A percentile compares a stretch with the other conserved stretches of the same genome.
Conservation (phyloP, 2,329 filamentous ascomycete species). For the Talaromyces sp. region DNA sequence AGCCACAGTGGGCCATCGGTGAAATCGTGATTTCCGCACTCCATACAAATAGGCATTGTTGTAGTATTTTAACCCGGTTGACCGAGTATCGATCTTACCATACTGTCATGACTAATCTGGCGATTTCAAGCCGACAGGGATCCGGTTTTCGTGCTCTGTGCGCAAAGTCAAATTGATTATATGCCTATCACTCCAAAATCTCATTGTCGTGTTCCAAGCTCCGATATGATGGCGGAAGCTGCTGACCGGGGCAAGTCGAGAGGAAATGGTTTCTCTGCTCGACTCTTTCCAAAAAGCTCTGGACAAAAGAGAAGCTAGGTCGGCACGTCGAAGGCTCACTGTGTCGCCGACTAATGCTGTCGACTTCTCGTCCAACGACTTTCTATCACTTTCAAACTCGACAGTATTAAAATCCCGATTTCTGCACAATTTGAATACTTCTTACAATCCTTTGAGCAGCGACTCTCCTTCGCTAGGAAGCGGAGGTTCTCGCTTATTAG, state of each 20-base stretch:
- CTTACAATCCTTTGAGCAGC: background rate
- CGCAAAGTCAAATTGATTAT: background rate
- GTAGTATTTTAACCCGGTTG: background rate
- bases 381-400: constrained; percentile 54
- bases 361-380: constrained; percentile 67
- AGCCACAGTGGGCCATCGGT: background rate
- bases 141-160: background rate
- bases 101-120: background rate
- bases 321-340: constrained; percentile 49
- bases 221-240: background rate
- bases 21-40: background rate
- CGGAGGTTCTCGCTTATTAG: constrained; percentile 52
- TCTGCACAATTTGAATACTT: constrained; percentile 9
- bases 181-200: background rate
- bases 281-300: constrained; percentile 33
- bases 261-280: constrained; percentile 24
- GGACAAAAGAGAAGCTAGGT: constrained; percentile 41
- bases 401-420: constrained; percentile 9
- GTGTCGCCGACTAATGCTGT: constrained; percentile 39
- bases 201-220: background rate
- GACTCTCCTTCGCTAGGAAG: constrained; percentile 8
- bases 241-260: background rate
- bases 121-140: background rate
- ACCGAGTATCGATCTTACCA: background rate
- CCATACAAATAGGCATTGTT: background rate